Percentiles rank a stretch among this genome's conserved stretches.
phyloP scores from a whole-genome alignment of 352 stramenopile genomes.

The Phytophthora rubi region DNA sequence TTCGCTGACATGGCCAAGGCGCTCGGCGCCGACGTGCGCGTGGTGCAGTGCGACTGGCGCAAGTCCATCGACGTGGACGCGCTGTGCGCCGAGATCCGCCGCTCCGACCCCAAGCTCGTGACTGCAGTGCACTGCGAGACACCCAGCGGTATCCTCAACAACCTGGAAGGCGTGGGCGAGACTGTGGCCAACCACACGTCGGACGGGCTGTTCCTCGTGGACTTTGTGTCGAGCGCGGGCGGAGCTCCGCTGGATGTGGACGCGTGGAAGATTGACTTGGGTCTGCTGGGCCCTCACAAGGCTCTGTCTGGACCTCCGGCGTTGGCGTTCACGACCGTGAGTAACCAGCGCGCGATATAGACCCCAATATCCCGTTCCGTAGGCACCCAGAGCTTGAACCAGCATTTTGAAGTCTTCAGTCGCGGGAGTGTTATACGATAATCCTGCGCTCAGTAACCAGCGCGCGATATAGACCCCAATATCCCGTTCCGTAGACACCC shows the following conservation, averaged over 20 bases:
- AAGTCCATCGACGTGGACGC: slow-evolving; percentile 44
- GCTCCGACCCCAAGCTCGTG: slow-evolving; percentile 52
- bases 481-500: not conserved
- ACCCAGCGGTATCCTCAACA: slow-evolving; percentile 53
- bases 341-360: not conserved
- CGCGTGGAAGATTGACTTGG: slow-evolving; percentile 52
- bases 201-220: slow-evolving; percentile 59
- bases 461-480: not conserved
- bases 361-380: no score
- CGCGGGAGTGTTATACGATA: slow-evolving; percentile 4
- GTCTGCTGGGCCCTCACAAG: slow-evolving; percentile 55
- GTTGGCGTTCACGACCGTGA: slow-evolving; percentile 54
- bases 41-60: slow-evolving; percentile 50
- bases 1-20: slow-evolving; percentile 57
- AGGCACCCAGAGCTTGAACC: no score
- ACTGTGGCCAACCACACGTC: slow-evolving; percentile 48
- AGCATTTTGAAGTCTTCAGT: not conserved
- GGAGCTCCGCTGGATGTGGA: slow-evolving; percentile 49
- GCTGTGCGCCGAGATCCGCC: slow-evolving; percentile 46
- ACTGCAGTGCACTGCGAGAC: slow-evolving; percentile 67
- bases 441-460: slow-evolving; percentile 7
- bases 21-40: slow-evolving; percentile 46
- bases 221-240: slow-evolving; percentile 61
- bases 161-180: slow-evolving; percentile 48
- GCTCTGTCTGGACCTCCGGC: slow-evolving; percentile 50